A percentile compares a stretch with the other conserved stretches of the same genome.
These are phyloP conservation scores for Fusarium newnesense DNA, from an alignment of 2,329 filamentous ascomycete species.

Conservation along the genomic window DNA sequence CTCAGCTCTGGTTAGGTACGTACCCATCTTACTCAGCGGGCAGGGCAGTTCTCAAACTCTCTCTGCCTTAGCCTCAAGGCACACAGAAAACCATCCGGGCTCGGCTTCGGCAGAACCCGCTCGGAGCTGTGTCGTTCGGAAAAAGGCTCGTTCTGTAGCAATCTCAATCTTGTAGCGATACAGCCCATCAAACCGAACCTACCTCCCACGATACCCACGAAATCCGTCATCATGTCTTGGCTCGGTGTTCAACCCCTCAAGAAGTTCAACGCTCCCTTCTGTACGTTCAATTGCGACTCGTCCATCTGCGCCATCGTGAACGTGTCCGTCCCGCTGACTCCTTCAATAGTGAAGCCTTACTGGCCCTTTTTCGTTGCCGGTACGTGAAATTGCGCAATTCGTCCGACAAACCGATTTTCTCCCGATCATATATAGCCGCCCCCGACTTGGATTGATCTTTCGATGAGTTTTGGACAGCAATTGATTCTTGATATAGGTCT, in stretches of 20 bases:
- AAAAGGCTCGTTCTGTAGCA: conserved; percentile 55
- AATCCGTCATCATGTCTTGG: conserved; percentile 74
- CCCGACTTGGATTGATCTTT: conserved; percentile 36
- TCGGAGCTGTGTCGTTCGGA: conserved; percentile 48
- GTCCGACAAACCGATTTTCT: conserved; percentile 18
- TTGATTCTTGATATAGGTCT: conserved; percentile 66
- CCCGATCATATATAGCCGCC: conserved; percentile 10
- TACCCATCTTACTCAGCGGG: conserved; percentile 19
- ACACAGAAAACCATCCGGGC: conserved; percentile 15
- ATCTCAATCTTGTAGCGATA: conserved; percentile 45
- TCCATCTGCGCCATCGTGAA: conserved; percentile 25
- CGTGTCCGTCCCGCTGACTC: conserved; percentile 45
- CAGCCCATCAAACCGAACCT: conserved; percentile 49
- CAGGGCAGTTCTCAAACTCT: background rate
- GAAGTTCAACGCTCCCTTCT: conserved; percentile 82
- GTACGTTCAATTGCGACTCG: conserved; percentile 67
- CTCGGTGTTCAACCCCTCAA: conserved; percentile 74
- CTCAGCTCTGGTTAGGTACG: conserved; percentile 21
- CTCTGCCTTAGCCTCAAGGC: conserved; percentile 45
- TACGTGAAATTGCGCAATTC: conserved; percentile 63
- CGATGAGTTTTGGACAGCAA: conserved; percentile 31
- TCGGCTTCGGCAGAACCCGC: conserved; percentile 52
- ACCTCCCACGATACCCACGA: conserved; percentile 51
- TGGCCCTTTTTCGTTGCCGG: conserved; percentile 94
- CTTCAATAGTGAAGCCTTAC: conserved; percentile 81